A percentile compares a stretch with the other conserved stretches of the same genome.
These are phyloP conservation scores for Circinella umbellata DNA, from an alignment of 371 early-diverging fungal genomes.

Conservation along the genomic window DNA sequence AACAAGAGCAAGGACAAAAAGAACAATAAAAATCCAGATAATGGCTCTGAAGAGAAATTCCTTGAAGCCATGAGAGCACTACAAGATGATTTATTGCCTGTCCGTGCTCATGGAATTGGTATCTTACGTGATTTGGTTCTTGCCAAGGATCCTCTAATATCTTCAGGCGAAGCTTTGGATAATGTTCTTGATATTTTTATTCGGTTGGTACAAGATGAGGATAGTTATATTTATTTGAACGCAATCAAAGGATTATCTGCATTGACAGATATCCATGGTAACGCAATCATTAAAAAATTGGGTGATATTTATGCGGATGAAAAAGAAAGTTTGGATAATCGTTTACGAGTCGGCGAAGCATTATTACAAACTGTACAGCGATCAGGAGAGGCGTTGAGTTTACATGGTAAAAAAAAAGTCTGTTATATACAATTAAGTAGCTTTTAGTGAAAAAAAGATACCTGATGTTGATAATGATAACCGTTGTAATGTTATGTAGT, in stretches of 20 bases:
- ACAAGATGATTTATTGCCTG: conserved; percentile 80
- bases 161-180: conserved; percentile 57
- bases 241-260: conserved; percentile 86
- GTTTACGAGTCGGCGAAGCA: conserved; percentile 88
- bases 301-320: conserved; percentile 67
- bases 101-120: conserved; percentile 87
- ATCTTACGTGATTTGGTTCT: conserved; percentile 80
- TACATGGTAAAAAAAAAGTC: conserved; percentile 55
- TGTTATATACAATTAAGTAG: too few relatives aligned
- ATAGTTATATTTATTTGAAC: conserved; percentile 89
- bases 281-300: conserved; percentile 67
- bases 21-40: conserved; percentile 30
- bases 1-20: conserved; percentile 15
- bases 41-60: conserved; percentile 59
- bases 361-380: conserved; percentile 84
- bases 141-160: conserved; percentile 60
- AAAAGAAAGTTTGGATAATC: conserved; percentile 67
- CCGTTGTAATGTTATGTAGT: conserved; percentile 33
- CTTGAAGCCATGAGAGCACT: conserved; percentile 79
- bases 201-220: conserved; percentile 74
- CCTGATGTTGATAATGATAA: too few relatives aligned
- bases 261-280: conserved; percentile 80
- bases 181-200: conserved; percentile 76
- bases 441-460: too few relatives aligned
- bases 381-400: conserved; percentile 77